phyloP scores from a whole-genome alignment of 2,329 filamentous ascomycete genomes.

The Ophidiomyces ophidiicola region DNA sequence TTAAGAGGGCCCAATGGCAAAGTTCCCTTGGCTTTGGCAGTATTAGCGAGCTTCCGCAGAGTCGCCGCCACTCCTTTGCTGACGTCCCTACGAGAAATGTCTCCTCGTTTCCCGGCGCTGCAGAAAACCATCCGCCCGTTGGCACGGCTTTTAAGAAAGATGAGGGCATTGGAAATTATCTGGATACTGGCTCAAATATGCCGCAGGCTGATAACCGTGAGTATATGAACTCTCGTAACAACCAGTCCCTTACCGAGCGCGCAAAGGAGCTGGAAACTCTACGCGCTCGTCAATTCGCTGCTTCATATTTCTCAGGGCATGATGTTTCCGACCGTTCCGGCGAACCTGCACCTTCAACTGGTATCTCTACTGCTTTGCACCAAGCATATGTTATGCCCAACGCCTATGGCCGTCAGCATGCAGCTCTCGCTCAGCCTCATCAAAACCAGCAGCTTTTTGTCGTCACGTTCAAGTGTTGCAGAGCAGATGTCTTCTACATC shows the following conservation, averaged over 20 bases:
- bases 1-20: slow-evolving; percentile 40
- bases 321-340: slow-evolving; percentile 26
- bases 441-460: slow-evolving; percentile 54
- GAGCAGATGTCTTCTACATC: slow-evolving; percentile 93
- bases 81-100: slow-evolving; percentile 38
- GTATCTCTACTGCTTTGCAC: slow-evolving; percentile 28
- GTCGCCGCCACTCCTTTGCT: slow-evolving; percentile 41
- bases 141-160: slow-evolving; percentile 24
- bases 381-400: slow-evolving; percentile 30
- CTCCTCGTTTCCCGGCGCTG: slow-evolving; percentile 30
- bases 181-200: slow-evolving; percentile 27
- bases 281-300: slow-evolving; percentile 31
- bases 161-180: slow-evolving; percentile 27
- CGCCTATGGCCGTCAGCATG: slow-evolving; percentile 29
- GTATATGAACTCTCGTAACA: slow-evolving; percentile 28
- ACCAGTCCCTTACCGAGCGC: slow-evolving; percentile 23
- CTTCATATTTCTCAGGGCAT: slow-evolving; percentile 33
- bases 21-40: slow-evolving; percentile 39
- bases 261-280: slow-evolving; percentile 29
- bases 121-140: slow-evolving; percentile 22
- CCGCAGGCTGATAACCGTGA: slow-evolving; percentile 33
- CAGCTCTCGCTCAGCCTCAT: slow-evolving; percentile 26
- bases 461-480: slow-evolving; percentile 90
- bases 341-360: slow-evolving; percentile 23
- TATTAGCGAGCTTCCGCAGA: slow-evolving; percentile 36